Evolutionary conservation across 345 rosid species (phyloP).

Genomic region (Ailanthus altissimus): DNA sequence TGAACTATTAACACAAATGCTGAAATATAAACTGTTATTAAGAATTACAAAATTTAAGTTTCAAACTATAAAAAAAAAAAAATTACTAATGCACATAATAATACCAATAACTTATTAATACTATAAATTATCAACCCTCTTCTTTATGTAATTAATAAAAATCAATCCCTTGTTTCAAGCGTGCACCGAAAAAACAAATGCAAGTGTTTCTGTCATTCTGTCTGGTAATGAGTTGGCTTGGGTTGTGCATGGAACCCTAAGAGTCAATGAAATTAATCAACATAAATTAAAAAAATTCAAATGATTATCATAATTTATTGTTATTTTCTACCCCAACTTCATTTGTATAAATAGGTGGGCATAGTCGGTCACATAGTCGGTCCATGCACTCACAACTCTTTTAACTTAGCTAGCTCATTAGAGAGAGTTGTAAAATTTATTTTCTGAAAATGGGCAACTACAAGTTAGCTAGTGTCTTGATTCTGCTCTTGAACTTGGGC

Average conservation of each 20-base stretch:
- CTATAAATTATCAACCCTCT: too few species aligned
- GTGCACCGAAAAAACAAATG: not conserved
- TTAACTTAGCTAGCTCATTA: not conserved
- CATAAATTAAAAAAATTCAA: not conserved
- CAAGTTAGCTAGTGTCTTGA: not conserved
- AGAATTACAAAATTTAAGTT: not conserved
- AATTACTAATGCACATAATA: not conserved
- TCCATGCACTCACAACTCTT: not conserved
- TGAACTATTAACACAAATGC: too few species aligned
- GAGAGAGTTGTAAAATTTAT: not conserved
- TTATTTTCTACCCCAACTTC: too few species aligned
- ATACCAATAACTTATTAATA: not conserved
- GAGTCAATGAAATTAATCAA: constrained; percentile 9
- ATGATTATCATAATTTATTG: not conserved
- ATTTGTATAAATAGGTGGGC: not conserved
- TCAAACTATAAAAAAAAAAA: not conserved
- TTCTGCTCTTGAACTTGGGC: constrained; percentile 34
- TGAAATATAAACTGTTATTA: too few species aligned
- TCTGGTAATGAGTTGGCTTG: not conserved
- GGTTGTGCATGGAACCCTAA: not conserved
- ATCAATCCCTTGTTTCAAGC: too few species aligned
- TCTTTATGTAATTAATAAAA: too few species aligned
- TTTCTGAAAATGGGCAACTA: constrained; percentile 1
- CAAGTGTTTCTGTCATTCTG: not conserved
- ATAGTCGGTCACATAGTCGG: too few species aligned